Percentiles rank a stretch among this genome's conserved stretches.
Evolutionary conservation across 495 filamentous ascomycete species (phyloP).

Genomic region (Pseudoneurospora amorphoporcata): DNA sequence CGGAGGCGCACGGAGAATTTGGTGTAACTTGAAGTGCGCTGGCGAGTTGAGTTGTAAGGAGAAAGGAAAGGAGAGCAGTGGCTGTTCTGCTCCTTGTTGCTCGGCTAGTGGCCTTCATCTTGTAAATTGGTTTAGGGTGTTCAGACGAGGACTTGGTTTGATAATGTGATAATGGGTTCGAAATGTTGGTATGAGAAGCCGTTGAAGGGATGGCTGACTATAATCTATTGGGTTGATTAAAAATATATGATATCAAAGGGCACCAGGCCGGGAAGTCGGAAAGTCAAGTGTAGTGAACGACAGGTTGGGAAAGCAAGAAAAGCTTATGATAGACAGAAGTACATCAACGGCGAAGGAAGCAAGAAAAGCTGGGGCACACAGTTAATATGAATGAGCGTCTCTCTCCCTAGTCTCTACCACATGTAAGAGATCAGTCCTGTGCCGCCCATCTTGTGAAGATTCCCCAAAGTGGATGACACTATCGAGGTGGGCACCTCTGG

Average conservation of each 20-base stretch:
- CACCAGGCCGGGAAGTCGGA: not conserved
- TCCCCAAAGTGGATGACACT: constrained; percentile 3
- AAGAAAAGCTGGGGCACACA: not conserved
- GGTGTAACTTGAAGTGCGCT: constrained; percentile 38
- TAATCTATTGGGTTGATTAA: not conserved
- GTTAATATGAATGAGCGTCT: not conserved
- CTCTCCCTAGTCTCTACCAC: not conserved
- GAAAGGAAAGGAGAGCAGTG: constrained; percentile 11
- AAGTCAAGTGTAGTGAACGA: not conserved
- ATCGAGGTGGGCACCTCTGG: not conserved
- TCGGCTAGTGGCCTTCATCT: constrained; percentile 5
- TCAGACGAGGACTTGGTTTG: not conserved
- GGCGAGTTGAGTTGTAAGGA: constrained; percentile 15
- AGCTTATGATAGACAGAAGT: not conserved
- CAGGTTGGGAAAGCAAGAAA: not conserved
- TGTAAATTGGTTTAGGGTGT: not conserved
- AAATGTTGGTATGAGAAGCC: not conserved
- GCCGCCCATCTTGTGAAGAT: constrained; percentile 7
- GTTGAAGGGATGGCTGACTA: not conserved
- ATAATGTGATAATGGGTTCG: not conserved
- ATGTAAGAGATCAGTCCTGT: constrained; percentile 6
- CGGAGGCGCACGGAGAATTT: constrained; percentile 39
- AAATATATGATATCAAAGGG: not conserved
- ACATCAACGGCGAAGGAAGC: not conserved
- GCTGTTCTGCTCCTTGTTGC: not conserved